Evolutionary conservation across 148 eudicot genomes (phyloP), one percentile per base, ranked within the genome.

Genomic region (Rhododendron vialii): DNA sequence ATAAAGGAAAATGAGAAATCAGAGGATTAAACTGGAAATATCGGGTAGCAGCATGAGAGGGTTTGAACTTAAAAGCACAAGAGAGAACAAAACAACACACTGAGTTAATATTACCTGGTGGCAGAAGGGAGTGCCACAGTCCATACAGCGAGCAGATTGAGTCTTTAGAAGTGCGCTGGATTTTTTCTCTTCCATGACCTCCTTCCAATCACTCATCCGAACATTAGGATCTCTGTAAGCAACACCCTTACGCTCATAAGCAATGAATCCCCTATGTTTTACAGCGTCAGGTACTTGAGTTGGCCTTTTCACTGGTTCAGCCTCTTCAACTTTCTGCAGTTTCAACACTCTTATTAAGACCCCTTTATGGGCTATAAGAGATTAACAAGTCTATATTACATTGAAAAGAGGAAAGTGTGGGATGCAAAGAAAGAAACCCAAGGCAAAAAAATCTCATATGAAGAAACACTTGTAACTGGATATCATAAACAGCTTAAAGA

Each of bases 81-180:
- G 26, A 57, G 18, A 43, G 26, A 67, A 69, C 26, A 8, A 3
- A n/a, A 26, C 17, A 24, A 45, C 36, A 13, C 26, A n/a, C 43
- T 47, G 73, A 12, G 20, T 15, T 43, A 30, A 8, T 57, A 14
- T 83, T 86, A 95, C 99, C 95, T 97, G 99, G 89, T 97, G 99
- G 87, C 99, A 95, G 87, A 97, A 97, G 61, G 99, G 99, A 81
- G 99, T 95, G 55, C 99, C 98, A 85, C 99, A 97, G 88, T 97
- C 99, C 99, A 97, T 97, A 87, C 99, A 97, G 57, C 99, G 98
- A 75, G 99, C 98, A 63, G 99, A 89, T 82, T 95, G 99, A 65
- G 99, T 97, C 89, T 95, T 95, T 83, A 95, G 78, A 88, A 97
- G 92, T 75, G 92, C 89, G n/a, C 95, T 94, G 57, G 99, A 96